Evolutionary conservation across 805 yeast genomes (phyloP).

Genomic region (Wickerhamomyces bovis): DNA sequence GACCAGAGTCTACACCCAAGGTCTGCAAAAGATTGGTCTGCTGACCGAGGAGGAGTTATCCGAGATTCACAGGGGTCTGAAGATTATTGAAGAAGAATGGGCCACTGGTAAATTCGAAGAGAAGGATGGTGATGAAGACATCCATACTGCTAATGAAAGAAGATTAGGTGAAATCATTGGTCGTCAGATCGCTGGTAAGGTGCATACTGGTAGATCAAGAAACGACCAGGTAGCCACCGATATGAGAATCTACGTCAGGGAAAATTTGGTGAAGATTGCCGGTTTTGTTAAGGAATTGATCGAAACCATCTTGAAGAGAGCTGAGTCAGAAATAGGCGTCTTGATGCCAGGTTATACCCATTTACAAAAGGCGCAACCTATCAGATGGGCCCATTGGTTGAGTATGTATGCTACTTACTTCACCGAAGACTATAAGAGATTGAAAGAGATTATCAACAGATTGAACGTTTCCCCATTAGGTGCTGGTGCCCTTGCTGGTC

Average conservation of each 20-base stretch:
- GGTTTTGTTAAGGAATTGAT: slow-evolving; percentile 57
- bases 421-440: slow-evolving; percentile 82
- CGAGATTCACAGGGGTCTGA: slow-evolving; percentile 82
- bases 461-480: slow-evolving; percentile 90
- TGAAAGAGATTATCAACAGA: slow-evolving; percentile 73
- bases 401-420: slow-evolving; percentile 92
- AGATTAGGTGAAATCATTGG: slow-evolving; percentile 96
- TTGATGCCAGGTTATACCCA: slow-evolving; percentile 99
- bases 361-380: slow-evolving; percentile 97
- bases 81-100: slow-evolving; percentile 77
- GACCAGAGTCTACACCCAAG: slow-evolving; percentile 87
- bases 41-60: slow-evolving; percentile 64
- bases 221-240: slow-evolving; percentile 99
- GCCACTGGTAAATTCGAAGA: slow-evolving; percentile 56
- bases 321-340: slow-evolving; percentile 78
- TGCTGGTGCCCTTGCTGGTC: slow-evolving; percentile 98
- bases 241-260: slow-evolving; percentile 91
- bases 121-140: slow-evolving; percentile 92
- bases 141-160: slow-evolving; percentile 98
- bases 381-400: slow-evolving; percentile 98
- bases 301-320: slow-evolving; percentile 63
- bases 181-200: slow-evolving; percentile 89
- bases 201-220: slow-evolving; percentile 98
- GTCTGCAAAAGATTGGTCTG: slow-evolving; percentile 72
- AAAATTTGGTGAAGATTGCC: slow-evolving; percentile 53